Conservation (phyloP, 2,329 filamentous ascomycete genomes). For the Trichoderma breve region DNA sequence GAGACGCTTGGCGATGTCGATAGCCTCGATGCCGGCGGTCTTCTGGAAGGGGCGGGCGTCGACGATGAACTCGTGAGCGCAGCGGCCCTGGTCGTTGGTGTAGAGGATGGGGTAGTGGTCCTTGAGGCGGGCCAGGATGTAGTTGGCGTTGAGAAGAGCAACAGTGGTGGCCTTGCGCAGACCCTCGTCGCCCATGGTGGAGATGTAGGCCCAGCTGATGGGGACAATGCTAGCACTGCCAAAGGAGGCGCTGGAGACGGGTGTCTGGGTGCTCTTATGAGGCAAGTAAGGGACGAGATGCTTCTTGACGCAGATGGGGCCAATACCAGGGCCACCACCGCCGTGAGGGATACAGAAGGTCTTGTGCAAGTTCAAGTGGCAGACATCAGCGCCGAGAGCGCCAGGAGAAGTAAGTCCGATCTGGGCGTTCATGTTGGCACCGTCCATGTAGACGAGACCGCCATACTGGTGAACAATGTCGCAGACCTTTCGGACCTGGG, state of each 20-base stretch:
- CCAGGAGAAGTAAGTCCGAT: slow-evolving; percentile 93
- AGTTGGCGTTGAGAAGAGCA: slow-evolving; percentile 94
- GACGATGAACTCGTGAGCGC: slow-evolving; percentile 96
- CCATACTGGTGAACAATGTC: slow-evolving; percentile 82
- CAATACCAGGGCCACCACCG: slow-evolving; percentile 88
- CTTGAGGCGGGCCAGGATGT: slow-evolving; percentile 84
- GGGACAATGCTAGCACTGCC: slow-evolving; percentile 89
- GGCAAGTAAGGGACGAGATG: slow-evolving; percentile 72
- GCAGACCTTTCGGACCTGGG: slow-evolving; percentile 80
- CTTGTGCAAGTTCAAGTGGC: slow-evolving; percentile 97
- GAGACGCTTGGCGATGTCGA: slow-evolving; percentile 93
- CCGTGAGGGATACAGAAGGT: slow-evolving; percentile 98
- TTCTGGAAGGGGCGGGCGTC: slow-evolving; percentile 84
- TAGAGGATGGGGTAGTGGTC: slow-evolving; percentile 90
- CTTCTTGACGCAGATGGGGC: slow-evolving; percentile 86
- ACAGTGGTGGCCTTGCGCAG: slow-evolving; percentile 88
- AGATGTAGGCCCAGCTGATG: slow-evolving; percentile 94
- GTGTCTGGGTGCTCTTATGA: slow-evolving; percentile 41
- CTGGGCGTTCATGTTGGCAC: slow-evolving; percentile 97
- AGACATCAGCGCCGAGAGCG: slow-evolving; percentile 93
- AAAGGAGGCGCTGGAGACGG: slow-evolving; percentile 78
- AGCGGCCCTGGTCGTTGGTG: slow-evolving; percentile 82
- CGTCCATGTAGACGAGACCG: slow-evolving; percentile 97
- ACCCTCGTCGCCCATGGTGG: slow-evolving; percentile 78
- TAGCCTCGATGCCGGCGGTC: slow-evolving; percentile 78